phyloP scores from a whole-genome alignment of 768 basidiomycete genomes.

The Royoungia palumana region DNA sequence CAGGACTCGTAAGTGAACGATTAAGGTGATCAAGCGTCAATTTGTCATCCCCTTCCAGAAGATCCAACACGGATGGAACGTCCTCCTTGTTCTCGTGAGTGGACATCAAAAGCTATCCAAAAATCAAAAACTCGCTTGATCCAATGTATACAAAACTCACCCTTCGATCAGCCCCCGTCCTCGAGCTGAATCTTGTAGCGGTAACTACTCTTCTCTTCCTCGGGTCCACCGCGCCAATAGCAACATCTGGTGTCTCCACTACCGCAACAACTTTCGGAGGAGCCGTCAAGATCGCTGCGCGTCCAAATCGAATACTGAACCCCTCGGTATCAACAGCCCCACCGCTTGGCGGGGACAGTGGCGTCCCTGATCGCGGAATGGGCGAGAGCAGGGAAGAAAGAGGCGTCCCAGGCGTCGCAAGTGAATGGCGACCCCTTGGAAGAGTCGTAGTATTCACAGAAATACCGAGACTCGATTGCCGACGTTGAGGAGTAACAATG shows the following conservation, averaged over 20 bases:
- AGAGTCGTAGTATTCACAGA: constrained; percentile 34
- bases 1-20: constrained; percentile 15
- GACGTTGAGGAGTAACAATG: constrained; percentile 39
- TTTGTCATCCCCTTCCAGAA: constrained; percentile 13
- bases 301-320: constrained; percentile 54
- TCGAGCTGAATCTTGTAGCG: constrained; percentile 82
- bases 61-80: constrained; percentile 11
- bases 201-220: constrained; percentile 81
- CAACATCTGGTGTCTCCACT: constrained; percentile 85
- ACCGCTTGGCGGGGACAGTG: constrained; percentile 25
- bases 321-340: constrained; percentile 27
- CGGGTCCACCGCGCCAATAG: constrained; percentile 85
- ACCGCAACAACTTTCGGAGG: constrained; percentile 82
- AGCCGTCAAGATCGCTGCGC: constrained; percentile 74
- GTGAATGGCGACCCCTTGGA: constrained; percentile 46
- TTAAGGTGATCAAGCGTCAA: constrained; percentile 9
- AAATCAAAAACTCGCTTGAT: background rate
- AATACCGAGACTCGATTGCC: constrained; percentile 28
- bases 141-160: constrained; percentile 41
- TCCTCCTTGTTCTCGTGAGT: constrained; percentile 65
- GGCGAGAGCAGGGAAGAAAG: constrained; percentile 31
- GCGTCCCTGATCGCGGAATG: constrained; percentile 33
- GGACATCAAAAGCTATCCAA: constrained; percentile 70
- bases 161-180: constrained; percentile 77
- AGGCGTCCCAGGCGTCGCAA: constrained; percentile 40